Evolutionary conservation across 345 rosid species (phyloP).

Genomic region (Hypericum androsaemum): DNA sequence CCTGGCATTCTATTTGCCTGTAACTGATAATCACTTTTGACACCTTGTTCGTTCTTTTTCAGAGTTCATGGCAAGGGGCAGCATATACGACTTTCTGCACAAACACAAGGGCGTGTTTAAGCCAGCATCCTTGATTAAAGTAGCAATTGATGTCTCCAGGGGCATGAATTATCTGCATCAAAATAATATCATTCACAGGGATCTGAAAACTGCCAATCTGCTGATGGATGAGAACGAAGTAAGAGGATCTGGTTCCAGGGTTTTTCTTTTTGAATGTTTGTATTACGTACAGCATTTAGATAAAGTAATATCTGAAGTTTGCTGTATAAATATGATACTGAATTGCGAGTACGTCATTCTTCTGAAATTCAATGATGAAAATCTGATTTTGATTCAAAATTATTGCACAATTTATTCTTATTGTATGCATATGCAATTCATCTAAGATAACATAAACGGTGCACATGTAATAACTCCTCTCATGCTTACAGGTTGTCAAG

Average conservation of each 20-base stretch:
- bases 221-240: constrained; percentile 98
- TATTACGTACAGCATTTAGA: background rate
- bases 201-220: constrained; percentile 94
- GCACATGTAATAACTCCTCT: background rate
- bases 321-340: no score
- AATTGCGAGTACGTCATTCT: no score
- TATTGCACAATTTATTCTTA: no score
- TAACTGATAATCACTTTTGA: constrained; percentile 13
- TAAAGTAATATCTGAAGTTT: no score
- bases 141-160: constrained; percentile 75
- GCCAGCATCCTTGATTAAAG: constrained; percentile 73
- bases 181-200: constrained; percentile 91
- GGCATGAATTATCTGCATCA: constrained; percentile 97
- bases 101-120: constrained; percentile 70
- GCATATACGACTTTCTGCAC: constrained; percentile 82
- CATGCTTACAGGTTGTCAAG: constrained; percentile 64
- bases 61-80: constrained; percentile 95
- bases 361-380: no score
- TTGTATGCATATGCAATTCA: no score
- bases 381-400: no score
- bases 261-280: background rate
- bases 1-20: constrained; percentile 7
- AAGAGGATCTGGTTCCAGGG: constrained; percentile 20
- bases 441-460: background rate
- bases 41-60: constrained; percentile 21